Evolutionary conservation across 176 grass and related monocot genomes (phyloP), one percentile per base, ranked within the genome.

Genomic region (Ensete ventricosum): DNA sequence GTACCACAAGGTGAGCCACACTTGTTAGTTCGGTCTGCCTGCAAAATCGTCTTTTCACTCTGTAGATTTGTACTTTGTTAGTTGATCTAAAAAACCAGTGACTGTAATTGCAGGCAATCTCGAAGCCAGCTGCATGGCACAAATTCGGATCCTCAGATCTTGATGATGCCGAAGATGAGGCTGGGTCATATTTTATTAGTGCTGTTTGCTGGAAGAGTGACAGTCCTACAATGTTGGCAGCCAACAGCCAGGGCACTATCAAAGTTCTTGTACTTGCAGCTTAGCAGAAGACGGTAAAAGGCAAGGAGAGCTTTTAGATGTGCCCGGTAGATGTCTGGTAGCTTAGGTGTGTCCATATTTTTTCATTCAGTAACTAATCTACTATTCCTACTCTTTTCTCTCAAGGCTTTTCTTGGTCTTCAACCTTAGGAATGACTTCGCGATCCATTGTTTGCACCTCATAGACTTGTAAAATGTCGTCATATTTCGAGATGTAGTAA

Each of bases 201-300:
- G 96, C 96, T 48, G 96, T 95, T 67, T 99, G 91, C 80, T 99
- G 96, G 96, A 99, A 99, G 81, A 99, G 96, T 48, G 91, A 99
- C 59, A 99, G 91, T 62, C 88, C 96, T 68, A 99, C 91, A 11
- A 99, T 99, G 96, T 65, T 99, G 74, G 80, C 91, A 70, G 96
- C 96, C 48, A 99, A 99, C 85, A 99, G 96, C 78, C 96, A 99
- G 78, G 96, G 96, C 14, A 99, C 96, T 29, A 99, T 99, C 73
- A 99, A 99, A 72, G 91, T 94, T 72, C 88, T 99, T 57, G 91
- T 95, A 16, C 90, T 99, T 53, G 96, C 96, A 0, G 86, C 96
- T 83, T 99, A 86, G 92, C 19, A n/a, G 9, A 50, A 27, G 53
- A 80, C 73, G 62, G 81, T 51, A 9, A 23, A 52, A 20, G 10